Evolutionary conservation across 768 basidiomycete genomes (phyloP).

Genomic region (Tricholoma terreum): DNA sequence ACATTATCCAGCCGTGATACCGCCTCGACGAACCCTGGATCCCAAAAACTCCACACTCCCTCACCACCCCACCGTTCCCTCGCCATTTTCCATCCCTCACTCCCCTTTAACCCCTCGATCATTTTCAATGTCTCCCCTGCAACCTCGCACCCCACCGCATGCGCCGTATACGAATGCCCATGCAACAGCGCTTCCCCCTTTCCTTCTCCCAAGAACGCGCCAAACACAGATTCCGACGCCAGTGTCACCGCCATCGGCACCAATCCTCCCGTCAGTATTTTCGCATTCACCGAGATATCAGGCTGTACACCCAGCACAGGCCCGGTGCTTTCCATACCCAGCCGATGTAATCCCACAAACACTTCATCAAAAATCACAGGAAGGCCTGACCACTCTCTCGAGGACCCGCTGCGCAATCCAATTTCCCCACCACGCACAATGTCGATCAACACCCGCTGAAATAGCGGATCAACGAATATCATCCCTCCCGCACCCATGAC

Average conservation of each 20-base stretch:
- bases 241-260: constrained; percentile 85
- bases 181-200: constrained; percentile 90
- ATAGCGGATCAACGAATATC: constrained; percentile 96
- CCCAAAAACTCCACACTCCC: constrained; percentile 86
- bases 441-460: constrained; percentile 86
- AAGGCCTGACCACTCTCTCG: constrained; percentile 56
- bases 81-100: constrained; percentile 59
- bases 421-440: constrained; percentile 49
- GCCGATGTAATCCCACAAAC: constrained; percentile 87
- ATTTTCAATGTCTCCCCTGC: constrained; percentile 76
- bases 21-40: constrained; percentile 60
- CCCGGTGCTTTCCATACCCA: constrained; percentile 65
- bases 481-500: constrained; percentile 96
- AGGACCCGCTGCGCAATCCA: constrained; percentile 28
- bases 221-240: constrained; percentile 75
- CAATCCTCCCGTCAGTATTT: constrained; percentile 90
- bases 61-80: constrained; percentile 52
- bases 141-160: constrained; percentile 89
- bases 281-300: constrained; percentile 90
- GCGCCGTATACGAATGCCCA: constrained; percentile 95
- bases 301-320: constrained; percentile 71
- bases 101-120: constrained; percentile 48
- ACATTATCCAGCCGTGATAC: constrained; percentile 59
- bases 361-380: constrained; percentile 97
- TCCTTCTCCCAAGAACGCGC: constrained; percentile 67